A percentile compares a stretch with the other conserved stretches of the same genome.
phyloP scores from a whole-genome alignment of 2,329 filamentous ascomycete species.

The Podosphaera fusca region DNA sequence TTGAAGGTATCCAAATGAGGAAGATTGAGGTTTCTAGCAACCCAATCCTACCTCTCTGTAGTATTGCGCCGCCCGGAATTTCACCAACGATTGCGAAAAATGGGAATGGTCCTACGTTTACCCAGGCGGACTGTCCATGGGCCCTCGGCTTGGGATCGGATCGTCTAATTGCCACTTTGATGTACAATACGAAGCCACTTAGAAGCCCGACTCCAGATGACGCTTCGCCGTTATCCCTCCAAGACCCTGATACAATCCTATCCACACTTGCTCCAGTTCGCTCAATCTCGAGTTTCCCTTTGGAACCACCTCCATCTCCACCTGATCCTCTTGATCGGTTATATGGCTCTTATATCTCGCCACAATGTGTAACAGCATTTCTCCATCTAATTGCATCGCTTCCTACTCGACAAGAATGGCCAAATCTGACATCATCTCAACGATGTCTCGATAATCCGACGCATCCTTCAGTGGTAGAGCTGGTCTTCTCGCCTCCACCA shows the following conservation, averaged over 20 bases:
- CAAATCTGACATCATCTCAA: constrained; percentile 34
- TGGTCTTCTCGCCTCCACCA: constrained; percentile 37
- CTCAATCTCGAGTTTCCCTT: constrained; percentile 32
- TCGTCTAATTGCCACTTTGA: constrained; percentile 36
- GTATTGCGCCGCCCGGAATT: constrained; percentile 33
- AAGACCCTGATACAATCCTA: neutral
- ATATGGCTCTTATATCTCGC: constrained; percentile 41
- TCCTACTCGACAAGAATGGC: constrained; percentile 27
- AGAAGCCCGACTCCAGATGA: too few relatives aligned
- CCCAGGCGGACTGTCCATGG: constrained; percentile 39
- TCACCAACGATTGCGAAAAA: constrained; percentile 38
- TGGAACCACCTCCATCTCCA: constrained; percentile 30
- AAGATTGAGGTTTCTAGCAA: constrained; percentile 21
- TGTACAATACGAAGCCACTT: constrained; percentile 29
- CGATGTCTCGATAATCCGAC: constrained; percentile 37
- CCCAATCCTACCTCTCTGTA: constrained; percentile 29
- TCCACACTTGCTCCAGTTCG: constrained; percentile 31
- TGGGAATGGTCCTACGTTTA: constrained; percentile 36
- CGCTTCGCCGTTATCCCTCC: too few relatives aligned
- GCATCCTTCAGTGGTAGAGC: constrained; percentile 40
- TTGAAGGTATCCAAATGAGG: constrained; percentile 27
- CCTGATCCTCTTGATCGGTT: constrained; percentile 38
- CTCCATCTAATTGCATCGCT: constrained; percentile 42
- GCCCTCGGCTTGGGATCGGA: constrained; percentile 23
- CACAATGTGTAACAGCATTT: constrained; percentile 41